phyloP scores from a whole-genome alignment of 2,329 filamentous ascomycete species.

The Fusarium nisikadoi region DNA sequence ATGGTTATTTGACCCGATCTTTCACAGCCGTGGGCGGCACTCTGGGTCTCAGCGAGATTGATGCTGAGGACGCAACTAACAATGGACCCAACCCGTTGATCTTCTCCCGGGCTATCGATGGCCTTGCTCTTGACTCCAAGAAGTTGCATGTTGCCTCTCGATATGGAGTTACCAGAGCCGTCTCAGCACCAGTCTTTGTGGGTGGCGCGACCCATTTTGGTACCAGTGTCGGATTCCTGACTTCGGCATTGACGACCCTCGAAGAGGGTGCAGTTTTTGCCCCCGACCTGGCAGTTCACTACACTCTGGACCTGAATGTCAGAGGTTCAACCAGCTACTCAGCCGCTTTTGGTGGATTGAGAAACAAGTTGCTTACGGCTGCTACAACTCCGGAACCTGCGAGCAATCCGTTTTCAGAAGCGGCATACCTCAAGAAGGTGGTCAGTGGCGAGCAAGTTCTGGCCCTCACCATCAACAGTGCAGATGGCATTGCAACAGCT shows the following conservation, averaged over 20 bases:
- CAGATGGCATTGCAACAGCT: constrained; percentile 69
- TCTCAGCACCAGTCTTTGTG: constrained; percentile 64
- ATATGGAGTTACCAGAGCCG: constrained; percentile 68
- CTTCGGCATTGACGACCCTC: constrained; percentile 58
- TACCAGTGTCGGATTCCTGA: constrained; percentile 68
- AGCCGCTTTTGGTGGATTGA: constrained; percentile 61
- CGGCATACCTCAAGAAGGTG: constrained; percentile 63
- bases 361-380: constrained; percentile 65
- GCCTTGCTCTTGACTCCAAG: constrained; percentile 64
- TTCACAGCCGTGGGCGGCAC: constrained; percentile 70
- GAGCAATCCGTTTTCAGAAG: constrained; percentile 58
- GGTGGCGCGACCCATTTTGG: constrained; percentile 60
- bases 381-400: constrained; percentile 50
- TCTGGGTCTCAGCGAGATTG: constrained; percentile 72
- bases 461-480: constrained; percentile 69
- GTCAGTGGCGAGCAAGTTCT: constrained; percentile 65
- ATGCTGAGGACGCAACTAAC: constrained; percentile 64
- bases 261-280: constrained; percentile 63
- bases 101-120: constrained; percentile 69
- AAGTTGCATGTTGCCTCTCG: constrained; percentile 63
- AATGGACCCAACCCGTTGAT: constrained; percentile 58
- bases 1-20: constrained; percentile 70
- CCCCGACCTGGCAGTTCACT: constrained; percentile 66
- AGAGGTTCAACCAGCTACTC: constrained; percentile 62
- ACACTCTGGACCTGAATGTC: constrained; percentile 60